phyloP scores from a whole-genome alignment of 176 grass and related monocot genomes.

The Musa itinerans region DNA sequence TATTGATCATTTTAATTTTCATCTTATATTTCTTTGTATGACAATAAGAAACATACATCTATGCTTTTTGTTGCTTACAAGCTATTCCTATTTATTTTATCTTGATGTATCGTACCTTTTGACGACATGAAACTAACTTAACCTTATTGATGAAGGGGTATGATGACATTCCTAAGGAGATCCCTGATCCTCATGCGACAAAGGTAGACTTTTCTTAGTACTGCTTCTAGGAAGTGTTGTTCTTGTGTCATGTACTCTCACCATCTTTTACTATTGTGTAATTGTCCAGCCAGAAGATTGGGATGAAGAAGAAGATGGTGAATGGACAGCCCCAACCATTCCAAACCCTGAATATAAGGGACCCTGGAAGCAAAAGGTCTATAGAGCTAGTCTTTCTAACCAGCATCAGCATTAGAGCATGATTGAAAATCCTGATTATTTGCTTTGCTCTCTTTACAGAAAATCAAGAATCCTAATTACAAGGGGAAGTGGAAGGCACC shows the following conservation, averaged over 20 bases:
- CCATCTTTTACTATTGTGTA: neutral
- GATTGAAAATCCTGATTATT: neutral
- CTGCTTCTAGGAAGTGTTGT: neutral
- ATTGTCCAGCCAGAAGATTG: conserved; percentile 47
- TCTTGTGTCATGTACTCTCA: neutral
- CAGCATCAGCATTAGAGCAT: neutral
- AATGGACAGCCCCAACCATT: conserved; percentile 50
- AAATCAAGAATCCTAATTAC: conserved; percentile 61
- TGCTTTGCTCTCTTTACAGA: conserved; percentile 23
- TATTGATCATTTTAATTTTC: neutral
- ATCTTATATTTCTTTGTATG: neutral
- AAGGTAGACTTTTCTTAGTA: conserved; percentile 29
- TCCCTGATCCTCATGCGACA: conserved; percentile 37
- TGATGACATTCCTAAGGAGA: conserved; percentile 55
- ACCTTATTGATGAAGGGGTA: conserved; percentile 36
- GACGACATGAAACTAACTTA: neutral
- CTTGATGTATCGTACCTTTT: neutral
- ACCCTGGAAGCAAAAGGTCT: conserved; percentile 43
- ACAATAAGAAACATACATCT: too few relatives aligned
- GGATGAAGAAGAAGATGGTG: conserved; percentile 60
- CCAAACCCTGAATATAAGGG: conserved; percentile 56
- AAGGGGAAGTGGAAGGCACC: conserved; percentile 69
- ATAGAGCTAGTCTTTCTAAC: neutral
- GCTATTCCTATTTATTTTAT: neutral
- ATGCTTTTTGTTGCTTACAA: neutral